Evolutionary conservation across 2,329 filamentous ascomycete genomes (phyloP), one percentile per base, ranked within the genome.

Genomic region (Ceratocystis lukuohia): DNA sequence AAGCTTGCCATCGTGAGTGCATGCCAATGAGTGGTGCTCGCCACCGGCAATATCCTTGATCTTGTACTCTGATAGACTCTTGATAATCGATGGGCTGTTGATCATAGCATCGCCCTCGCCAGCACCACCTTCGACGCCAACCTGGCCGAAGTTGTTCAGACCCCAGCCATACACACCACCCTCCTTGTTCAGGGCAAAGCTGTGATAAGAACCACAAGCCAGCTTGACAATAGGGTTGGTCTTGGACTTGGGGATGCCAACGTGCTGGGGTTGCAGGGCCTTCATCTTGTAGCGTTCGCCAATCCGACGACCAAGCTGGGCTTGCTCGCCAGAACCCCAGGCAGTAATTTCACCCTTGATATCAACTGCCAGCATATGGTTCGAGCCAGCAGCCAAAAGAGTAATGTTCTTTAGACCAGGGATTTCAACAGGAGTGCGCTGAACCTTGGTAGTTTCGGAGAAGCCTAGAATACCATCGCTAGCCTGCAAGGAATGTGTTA

Each of bases 81-180:
- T 75, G 45, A 94, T 82, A 28, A 86, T 73, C n/a, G 81, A 82
- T 1, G 89, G 86, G 69, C 82, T 81, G n/a, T 85, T 79, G 66
- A 93, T 80, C 69, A 85, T 62, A 41, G 67, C 62, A 28, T 68
- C 66, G 44, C 65, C 89, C 65, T 85, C 86, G 33, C 83, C 82
- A 20, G 80, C 75, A 68, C 76, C 74, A 22, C 78, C 74, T 63
- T 79, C 79, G 64, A 88, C 84, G 3, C 78, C 90, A 17, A 88
- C 89, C 77, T 96, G 87, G 69, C 87, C 88, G 75, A 89, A 95
- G 76, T 88, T 91, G 80, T 96, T 96, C 37, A 93, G 79, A 28
- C 91, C 91, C 90, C 91, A 96, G 0, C 86, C 83, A 76, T 85
- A 94, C 41, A 93, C 87, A 37, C 83, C 80, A 48, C 86, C 88